Base-by-base conservation (phyloP, 225 moss, liverwort and hornwort genomes). In the Bryum argenteum region DNA sequence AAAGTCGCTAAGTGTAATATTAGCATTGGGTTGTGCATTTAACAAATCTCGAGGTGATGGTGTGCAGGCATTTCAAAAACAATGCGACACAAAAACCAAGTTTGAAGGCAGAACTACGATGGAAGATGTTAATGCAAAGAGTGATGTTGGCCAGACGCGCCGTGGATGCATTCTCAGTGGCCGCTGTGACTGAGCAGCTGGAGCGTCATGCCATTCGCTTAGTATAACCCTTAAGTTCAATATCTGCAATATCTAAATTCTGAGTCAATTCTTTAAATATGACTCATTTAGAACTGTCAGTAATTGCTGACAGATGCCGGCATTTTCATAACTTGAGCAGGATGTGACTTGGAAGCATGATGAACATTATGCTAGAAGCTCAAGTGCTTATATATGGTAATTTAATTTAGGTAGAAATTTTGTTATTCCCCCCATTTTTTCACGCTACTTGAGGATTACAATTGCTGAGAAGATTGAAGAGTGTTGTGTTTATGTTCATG, bases 91-190 rank as follows among this genome's bases (percentile, higher is more conserved):
- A 63, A 45, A 85, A 80, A 54, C 77, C 79, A 24, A 81, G 70
- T 69, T 76, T 79, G 54, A 77, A 82, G 65, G 81, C 82, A 33
- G 90, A 85, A 75, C 87, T 81, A 20, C 72, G 90, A 61, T 94
- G 94, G 94, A 88, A 76, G 82, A 75, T 84, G 75, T 70, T 91
- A 20, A 87, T 94, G 8, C 79, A 71, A 39, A 86, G 87, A 81
- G 87, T 92, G 56, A 66, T 73, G 52, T 75, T 87, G 54, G 90
- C 89, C 21, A 95, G 84, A 64, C 66, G 52, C 18, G 75, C 87
- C 6, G 48, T 82, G 53, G 78, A 79, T 58, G 63, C 80, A 9
- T 79, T 89, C 26, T 82, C 82, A 40, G 66, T 88, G 67, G 84
- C 85, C 43, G 84, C 73, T 65, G 64, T 86, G 59, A 70, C 81